These are phyloP conservation scores for Trypanosoma platydactyli DNA, from an alignment of 208 protist species.

Conservation along the genomic window DNA sequence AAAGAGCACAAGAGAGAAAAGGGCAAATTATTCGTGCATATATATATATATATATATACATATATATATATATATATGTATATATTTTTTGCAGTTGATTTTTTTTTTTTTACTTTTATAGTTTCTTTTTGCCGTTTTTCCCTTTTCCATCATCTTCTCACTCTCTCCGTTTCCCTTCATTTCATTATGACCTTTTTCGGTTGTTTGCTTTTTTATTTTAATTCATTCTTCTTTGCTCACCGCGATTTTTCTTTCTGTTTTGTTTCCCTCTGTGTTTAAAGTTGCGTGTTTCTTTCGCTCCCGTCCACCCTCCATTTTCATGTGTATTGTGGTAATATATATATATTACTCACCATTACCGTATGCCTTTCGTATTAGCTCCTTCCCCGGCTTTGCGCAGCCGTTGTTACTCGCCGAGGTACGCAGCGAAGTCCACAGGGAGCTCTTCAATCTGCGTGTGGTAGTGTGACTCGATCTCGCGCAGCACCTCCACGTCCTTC, in stretches of 20 bases:
- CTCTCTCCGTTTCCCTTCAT: constrained; percentile 10
- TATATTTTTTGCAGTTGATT: constrained; percentile 16
- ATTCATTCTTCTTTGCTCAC: too few species aligned
- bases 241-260: constrained; percentile 17
- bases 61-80: constrained; percentile 5
- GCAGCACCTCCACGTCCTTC: constrained; percentile 95
- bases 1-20: too few species aligned
- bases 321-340: not conserved
- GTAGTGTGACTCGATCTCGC: constrained; percentile 99
- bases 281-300: too few species aligned
- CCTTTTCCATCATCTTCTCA: constrained; percentile 18
- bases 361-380: not conserved
- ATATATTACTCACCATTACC: constrained; percentile 2
- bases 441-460: constrained; percentile 99
- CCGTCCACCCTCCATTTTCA: not conserved
- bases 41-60: constrained; percentile 11
- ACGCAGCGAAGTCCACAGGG: constrained; percentile 95
- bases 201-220: constrained; percentile 3
- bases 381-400: too few species aligned
- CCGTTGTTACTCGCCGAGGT: constrained; percentile 30
- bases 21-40: not conserved
- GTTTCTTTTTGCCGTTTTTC: constrained; percentile 13
- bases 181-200: constrained; percentile 9
- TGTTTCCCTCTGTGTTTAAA: not conserved
- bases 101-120: not conserved